Base-by-base conservation (phyloP, 2,329 filamentous ascomycete species). In the Parastagonospora nodorum region DNA sequence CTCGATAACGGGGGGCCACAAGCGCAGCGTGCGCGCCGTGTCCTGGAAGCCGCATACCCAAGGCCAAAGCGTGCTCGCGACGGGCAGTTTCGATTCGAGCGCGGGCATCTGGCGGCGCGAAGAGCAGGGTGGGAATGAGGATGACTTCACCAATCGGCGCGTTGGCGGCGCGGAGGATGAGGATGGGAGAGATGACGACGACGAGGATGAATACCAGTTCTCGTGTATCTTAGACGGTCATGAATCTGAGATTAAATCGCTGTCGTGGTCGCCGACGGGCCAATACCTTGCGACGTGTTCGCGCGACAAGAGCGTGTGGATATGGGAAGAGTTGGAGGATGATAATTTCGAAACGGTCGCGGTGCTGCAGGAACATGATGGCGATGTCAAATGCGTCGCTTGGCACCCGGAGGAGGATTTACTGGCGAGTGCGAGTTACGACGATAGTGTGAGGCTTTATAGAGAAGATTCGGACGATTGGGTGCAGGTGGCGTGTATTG, bases 261-360 rank as follows among this genome's bases (percentile, higher is more conserved):
- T 93, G 56, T 81, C 84, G 2, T 95, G 92, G 77, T 86, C 83
- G 14, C 86, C 89, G 0, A 84, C 84, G 0, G 89, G 89, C 1
- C 84, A 88, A 54, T 87, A 91, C 64, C 82, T 99, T 4, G 94
- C 94, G 5, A 97, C 92, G 0, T 97, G 92, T 74, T 89, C 86
- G 45, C 84, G 94, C 42, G 94, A 99, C 73, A 97, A 97, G 78
- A 89, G 85, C 12, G 90, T 97, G 14, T 99, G 94, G 94, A 90
- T 99, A 64, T 99, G 94, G 94, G 94, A 99, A 75, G 94, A 97
- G 72, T 84, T 97, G 46, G 89, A 88, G 12, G 92, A 96, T 48
- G 93, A 96, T 72, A 94, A 97, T 71, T 97, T 92, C 79, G 94
- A 99, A 80, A 97, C 94, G 1, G 87, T 97, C 12, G 94, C 93